These are phyloP conservation scores for Sphagnum magellanicum DNA, from an alignment of 228 moss, liverwort and hornwort genomes.

Conservation along the genomic window DNA sequence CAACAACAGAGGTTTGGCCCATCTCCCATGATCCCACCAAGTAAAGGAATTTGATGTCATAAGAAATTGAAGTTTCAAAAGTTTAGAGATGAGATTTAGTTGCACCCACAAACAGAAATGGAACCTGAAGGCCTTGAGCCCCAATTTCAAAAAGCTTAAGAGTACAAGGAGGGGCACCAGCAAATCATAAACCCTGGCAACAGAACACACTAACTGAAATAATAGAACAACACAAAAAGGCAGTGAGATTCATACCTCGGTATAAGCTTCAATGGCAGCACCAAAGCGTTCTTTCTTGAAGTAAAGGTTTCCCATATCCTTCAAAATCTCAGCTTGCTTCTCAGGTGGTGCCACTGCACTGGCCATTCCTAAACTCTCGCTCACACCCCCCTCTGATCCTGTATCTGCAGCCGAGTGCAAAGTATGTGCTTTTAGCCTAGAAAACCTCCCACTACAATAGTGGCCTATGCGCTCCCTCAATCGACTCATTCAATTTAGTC, in stretches of 20 bases:
- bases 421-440: too few relatives aligned
- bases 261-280: slow-evolving; percentile 5
- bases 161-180: too few relatives aligned
- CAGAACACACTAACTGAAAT: not conserved
- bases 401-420: too few relatives aligned
- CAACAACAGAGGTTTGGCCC: not conserved
- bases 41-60: not conserved
- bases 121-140: not conserved
- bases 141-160: not conserved
- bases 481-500: too few relatives aligned
- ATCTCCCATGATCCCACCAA: not conserved
- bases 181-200: not conserved
- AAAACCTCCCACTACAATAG: too few relatives aligned
- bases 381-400: too few relatives aligned
- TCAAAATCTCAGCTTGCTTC: slow-evolving; percentile 2
- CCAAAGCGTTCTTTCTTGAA: slow-evolving; percentile 5
- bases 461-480: too few relatives aligned
- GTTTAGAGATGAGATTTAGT: not conserved
- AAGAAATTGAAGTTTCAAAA: too few relatives aligned
- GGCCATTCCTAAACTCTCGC: not conserved
- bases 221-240: not conserved
- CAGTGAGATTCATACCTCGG: not conserved
- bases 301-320: slow-evolving; percentile 2
- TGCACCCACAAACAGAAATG: not conserved
- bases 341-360: not conserved